A percentile compares a stretch with the other conserved stretches of the same genome.
These are phyloP conservation scores for Phytophthora palmivora DNA, from an alignment of 352 stramenopile species.

Conservation along the genomic window DNA sequence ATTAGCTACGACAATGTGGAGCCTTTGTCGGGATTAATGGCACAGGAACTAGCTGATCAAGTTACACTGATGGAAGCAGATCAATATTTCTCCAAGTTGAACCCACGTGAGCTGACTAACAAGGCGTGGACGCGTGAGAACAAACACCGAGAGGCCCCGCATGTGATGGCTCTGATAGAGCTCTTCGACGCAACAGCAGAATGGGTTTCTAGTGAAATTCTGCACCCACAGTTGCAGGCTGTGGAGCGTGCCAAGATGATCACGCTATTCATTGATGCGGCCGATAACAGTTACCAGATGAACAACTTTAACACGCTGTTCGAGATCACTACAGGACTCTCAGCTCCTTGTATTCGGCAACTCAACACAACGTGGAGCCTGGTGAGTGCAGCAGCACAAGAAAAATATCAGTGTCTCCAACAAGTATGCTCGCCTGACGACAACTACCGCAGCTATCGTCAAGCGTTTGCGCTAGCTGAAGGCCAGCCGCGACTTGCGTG, in stretches of 20 bases:
- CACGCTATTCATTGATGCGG: constrained; percentile 85
- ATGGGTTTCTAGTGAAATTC: constrained; percentile 90
- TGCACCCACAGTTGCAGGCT: constrained; percentile 85
- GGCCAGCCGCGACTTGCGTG: constrained; percentile 78
- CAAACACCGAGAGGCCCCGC: constrained; percentile 81
- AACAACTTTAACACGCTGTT: constrained; percentile 93
- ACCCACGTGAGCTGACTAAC: constrained; percentile 83
- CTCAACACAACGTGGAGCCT: constrained; percentile 87
- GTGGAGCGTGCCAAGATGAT: constrained; percentile 85
- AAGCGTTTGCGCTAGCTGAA: constrained; percentile 81
- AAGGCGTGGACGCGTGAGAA: constrained; percentile 87
- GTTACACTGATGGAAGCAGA: constrained; percentile 85
- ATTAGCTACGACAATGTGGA: constrained; percentile 85
- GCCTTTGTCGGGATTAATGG: constrained; percentile 63
- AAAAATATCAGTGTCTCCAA: constrained; percentile 87
- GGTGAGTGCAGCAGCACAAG: constrained; percentile 59
- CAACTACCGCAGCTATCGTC: constrained; percentile 88
- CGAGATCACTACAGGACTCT: constrained; percentile 81
- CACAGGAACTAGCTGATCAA: constrained; percentile 82
- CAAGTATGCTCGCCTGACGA: constrained; percentile 85
- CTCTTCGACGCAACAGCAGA: constrained; percentile 86
- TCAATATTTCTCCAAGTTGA: constrained; percentile 74
- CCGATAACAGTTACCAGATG: constrained; percentile 83
- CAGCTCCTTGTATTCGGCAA: constrained; percentile 82
- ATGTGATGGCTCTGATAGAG: constrained; percentile 88